These are phyloP conservation scores for Willaertia magna DNA, from an alignment of 208 protist species.

Conservation along the genomic window DNA sequence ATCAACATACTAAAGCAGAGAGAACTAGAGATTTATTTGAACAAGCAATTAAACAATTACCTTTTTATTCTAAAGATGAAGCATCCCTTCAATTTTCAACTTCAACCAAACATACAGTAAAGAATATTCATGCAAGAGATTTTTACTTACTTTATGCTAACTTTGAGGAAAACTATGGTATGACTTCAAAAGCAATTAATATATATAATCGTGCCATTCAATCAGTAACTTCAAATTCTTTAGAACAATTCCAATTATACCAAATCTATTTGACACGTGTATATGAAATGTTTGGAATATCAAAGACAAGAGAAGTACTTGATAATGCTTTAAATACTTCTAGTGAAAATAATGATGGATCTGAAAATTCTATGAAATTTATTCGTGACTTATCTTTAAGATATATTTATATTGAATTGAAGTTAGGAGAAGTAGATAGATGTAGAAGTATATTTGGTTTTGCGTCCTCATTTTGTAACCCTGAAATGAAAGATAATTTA, in stretches of 20 bases:
- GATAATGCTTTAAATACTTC: constrained; percentile 44
- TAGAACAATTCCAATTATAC: constrained; percentile 36
- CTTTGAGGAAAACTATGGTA: constrained; percentile 58
- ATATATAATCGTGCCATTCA: constrained; percentile 52
- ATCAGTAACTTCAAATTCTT: constrained; percentile 10
- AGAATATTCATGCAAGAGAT: constrained; percentile 30
- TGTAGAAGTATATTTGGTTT: constrained; percentile 60
- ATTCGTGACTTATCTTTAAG: constrained; percentile 41
- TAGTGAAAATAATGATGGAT: not conserved
- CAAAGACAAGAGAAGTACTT: constrained; percentile 64
- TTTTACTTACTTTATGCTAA: constrained; percentile 68
- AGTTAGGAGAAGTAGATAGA: constrained; percentile 73
- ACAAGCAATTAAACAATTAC: constrained; percentile 39
- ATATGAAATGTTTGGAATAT: constrained; percentile 60
- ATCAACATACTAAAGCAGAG: constrained; percentile 63
- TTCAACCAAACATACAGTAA: not conserved
- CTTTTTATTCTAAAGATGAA: constrained; percentile 14
- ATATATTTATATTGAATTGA: constrained; percentile 62
- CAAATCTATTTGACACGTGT: constrained; percentile 46
- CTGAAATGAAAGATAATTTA: constrained; percentile 20
- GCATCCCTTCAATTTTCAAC: not conserved
- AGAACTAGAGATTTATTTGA: constrained; percentile 76
- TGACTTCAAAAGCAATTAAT: constrained; percentile 58
- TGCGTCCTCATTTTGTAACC: constrained; percentile 58
- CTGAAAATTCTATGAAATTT: constrained; percentile 32